These are phyloP conservation scores for Phytophthora europaea DNA, from an alignment of 352 stramenopile species.

Conservation along the genomic window DNA sequence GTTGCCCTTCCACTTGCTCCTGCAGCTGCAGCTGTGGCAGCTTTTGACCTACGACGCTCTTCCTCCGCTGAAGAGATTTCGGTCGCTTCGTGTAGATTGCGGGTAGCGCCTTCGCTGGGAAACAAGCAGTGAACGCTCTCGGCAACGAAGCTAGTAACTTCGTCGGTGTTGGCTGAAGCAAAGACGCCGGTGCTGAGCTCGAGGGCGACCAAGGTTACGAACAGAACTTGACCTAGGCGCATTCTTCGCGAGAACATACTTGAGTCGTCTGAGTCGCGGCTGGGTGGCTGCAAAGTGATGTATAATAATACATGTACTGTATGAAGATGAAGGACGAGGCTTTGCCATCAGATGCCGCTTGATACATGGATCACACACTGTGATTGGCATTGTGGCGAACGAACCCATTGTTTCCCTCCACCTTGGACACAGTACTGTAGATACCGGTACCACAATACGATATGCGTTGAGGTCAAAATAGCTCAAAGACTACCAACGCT, in stretches of 20 bases:
- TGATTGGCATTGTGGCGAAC: neutral
- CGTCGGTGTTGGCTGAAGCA: constrained; percentile 3
- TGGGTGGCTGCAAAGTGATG: constrained; percentile 10
- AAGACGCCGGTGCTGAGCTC: neutral
- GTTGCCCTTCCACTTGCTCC: constrained; percentile 4
- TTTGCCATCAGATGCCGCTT: neutral
- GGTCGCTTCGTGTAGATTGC: constrained; percentile 4
- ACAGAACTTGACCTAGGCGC: constrained; percentile 13
- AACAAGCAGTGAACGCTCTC: neutral
- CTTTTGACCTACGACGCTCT: constrained; percentile 10
- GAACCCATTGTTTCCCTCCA: neutral
- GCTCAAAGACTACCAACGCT: too few species aligned
- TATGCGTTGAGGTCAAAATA: too few species aligned
- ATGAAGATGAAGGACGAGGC: too few species aligned
- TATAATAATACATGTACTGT: neutral
- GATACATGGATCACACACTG: neutral
- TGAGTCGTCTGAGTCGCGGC: neutral
- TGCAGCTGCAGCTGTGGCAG: constrained; percentile 4
- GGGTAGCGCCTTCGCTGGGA: neutral
- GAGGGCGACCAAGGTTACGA: neutral
- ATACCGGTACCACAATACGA: neutral
- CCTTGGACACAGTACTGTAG: neutral
- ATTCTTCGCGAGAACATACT: constrained; percentile 1
- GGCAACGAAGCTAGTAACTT: neutral
- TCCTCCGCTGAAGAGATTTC: constrained; percentile 4